Base-by-base conservation (phyloP, 768 basidiomycete genomes). In the Amanita subjunquillea region DNA sequence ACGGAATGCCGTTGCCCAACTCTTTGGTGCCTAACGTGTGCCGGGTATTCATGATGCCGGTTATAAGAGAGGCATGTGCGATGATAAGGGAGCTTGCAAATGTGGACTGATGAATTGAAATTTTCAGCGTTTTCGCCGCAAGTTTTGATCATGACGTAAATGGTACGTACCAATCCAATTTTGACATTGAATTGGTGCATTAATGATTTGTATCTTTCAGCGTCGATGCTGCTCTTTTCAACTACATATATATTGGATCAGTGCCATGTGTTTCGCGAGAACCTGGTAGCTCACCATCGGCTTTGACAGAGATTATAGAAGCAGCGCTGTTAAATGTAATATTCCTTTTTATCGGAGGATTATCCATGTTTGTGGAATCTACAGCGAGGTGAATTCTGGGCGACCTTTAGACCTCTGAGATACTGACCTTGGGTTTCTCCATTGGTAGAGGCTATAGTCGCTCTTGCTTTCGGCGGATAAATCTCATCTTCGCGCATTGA, bases 61-160 rank as follows among this genome's bases (percentile, higher is more conserved):
- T 50, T 9, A 50, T 25, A 20, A 50, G 25, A 29, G 38, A 32
- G 41, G 37, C 36, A 25, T 39, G 23, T 10, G 48, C 48, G 9
- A 50, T 25, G 25, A 50, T 50, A 13, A 50, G 48, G 25, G 48
- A 23, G 48, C 48, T 41, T 1, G 48, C 47, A 20, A 48, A 48
- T 12, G 47, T 48, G 8, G 47, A 48, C 47, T 48, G 23, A 29
- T 29, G n/a, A 45, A n/a, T 1, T 3, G 0, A 45, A 25, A 29
- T 7, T 6, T 30, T 30, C 8, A 17, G 29, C 3, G 29, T 44
- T 15, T 25, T 17, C 5, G 42, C 9, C 39, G 6, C 15, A 4
- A 8, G 8, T 23, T 3, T 6, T n/a, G 20, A 17, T 23, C 8
- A n/a, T 25, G 29, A 30, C 8, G 29, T 32, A 22, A 38, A 22